phyloP scores from a whole-genome alignment of 768 basidiomycete species.

The Neoboletus subvelutipes region DNA sequence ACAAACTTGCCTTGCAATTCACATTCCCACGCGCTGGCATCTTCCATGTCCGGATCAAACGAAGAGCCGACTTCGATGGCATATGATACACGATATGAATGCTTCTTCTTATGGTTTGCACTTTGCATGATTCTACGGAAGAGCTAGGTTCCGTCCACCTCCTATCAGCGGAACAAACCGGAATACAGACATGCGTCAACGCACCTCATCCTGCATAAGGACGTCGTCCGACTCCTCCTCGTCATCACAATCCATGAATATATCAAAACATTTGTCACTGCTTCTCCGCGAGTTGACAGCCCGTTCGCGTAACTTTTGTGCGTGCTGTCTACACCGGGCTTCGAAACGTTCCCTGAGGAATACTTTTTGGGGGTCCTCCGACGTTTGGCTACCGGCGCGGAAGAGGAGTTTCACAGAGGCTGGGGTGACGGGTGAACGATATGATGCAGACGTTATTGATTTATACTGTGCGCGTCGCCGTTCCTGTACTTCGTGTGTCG shows the following conservation, averaged over 20 bases:
- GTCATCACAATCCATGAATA: slow-evolving; percentile 48
- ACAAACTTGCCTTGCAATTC: slow-evolving; percentile 44
- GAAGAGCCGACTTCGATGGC: slow-evolving; percentile 71
- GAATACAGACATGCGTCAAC: slow-evolving; percentile 1
- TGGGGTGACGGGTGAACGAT: slow-evolving; percentile 17
- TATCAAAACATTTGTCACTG: slow-evolving; percentile 51
- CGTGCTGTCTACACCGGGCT: slow-evolving; percentile 61
- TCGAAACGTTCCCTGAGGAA: slow-evolving; percentile 62
- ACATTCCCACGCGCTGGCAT: slow-evolving; percentile 58
- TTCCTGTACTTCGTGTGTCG: slow-evolving; percentile 42
- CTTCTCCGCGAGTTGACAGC: slow-evolving; percentile 40
- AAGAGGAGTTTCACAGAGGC: slow-evolving; percentile 16
- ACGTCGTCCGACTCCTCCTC: slow-evolving; percentile 60
- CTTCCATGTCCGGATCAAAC: slow-evolving; percentile 72
- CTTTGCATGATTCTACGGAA: slow-evolving; percentile 65
- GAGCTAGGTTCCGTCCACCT: slow-evolving; percentile 43
- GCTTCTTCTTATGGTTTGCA: slow-evolving; percentile 45
- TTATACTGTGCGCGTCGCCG: slow-evolving; percentile 62
- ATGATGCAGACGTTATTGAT: slow-evolving; percentile 28
- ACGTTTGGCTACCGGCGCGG: slow-evolving; percentile 10
- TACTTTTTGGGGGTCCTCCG: slow-evolving; percentile 49
- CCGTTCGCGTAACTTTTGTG: slow-evolving; percentile 51
- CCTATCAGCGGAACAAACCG: slow-evolving; percentile 8
- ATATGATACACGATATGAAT: slow-evolving; percentile 64
- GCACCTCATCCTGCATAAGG: slow-evolving; percentile 62